Evolutionary conservation across 306 rosid genomes (phyloP).

Genomic region (Glycine latifolia): DNA sequence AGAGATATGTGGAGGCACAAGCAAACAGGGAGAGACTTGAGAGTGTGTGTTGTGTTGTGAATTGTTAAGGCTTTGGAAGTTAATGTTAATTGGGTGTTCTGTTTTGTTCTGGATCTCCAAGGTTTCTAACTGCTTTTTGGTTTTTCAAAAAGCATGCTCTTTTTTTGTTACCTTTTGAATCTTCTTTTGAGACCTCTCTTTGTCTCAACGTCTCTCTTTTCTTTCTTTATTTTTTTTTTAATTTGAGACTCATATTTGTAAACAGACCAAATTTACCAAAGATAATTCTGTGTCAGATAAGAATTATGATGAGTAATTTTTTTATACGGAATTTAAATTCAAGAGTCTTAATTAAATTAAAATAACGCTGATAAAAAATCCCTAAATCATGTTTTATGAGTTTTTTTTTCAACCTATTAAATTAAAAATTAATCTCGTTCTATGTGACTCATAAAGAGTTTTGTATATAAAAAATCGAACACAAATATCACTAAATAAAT

Average conservation of each 20-base stretch:
- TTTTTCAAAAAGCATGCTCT: not conserved
- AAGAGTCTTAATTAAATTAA: too few species aligned
- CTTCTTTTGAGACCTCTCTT: conserved; percentile 15
- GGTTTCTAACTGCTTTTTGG: conserved; percentile 34
- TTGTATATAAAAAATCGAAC: too few species aligned
- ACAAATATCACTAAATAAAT: too few species aligned
- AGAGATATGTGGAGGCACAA: not conserved
- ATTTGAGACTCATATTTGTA: not conserved
- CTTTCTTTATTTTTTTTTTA: not conserved
- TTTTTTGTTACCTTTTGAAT: conserved; percentile 38
- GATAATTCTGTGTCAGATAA: too few species aligned
- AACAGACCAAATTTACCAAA: not conserved
- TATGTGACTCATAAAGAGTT: too few species aligned
- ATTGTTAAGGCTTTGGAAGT: conserved; percentile 14
- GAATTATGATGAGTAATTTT: too few species aligned
- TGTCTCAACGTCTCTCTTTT: not conserved
- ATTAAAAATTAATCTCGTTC: too few species aligned
- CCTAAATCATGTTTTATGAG: too few species aligned
- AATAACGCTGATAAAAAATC: too few species aligned
- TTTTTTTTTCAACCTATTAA: too few species aligned
- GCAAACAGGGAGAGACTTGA: not conserved
- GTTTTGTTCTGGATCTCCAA: conserved; percentile 42
- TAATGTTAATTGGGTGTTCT: conserved; percentile 1
- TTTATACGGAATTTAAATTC: too few species aligned
- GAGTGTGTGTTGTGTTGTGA: not conserved